These are phyloP conservation scores for Phytophthora kernoviae DNA, from an alignment of 352 stramenopile species.

Conservation along the genomic window DNA sequence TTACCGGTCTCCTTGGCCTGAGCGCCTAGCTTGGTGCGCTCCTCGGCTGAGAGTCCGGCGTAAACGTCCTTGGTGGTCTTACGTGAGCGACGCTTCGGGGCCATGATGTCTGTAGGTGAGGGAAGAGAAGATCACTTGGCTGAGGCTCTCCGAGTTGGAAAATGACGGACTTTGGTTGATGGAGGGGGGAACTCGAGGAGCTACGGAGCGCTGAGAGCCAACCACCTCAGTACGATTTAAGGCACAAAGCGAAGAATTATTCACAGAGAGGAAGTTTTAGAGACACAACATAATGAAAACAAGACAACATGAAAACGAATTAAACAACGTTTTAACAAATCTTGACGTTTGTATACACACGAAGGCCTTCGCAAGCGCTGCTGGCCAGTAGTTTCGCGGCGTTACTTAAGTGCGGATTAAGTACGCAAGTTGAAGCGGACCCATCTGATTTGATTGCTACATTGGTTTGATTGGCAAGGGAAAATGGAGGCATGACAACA, in stretches of 20 bases:
- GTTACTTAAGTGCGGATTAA: constrained; percentile 2
- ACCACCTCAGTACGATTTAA: constrained; percentile 17
- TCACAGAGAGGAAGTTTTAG: too few relatives aligned
- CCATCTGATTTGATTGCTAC: neutral
- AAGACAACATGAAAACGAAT: too few relatives aligned
- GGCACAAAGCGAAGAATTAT: neutral
- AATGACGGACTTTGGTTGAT: constrained; percentile 37
- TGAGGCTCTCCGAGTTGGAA: constrained; percentile 46
- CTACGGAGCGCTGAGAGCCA: constrained; percentile 36
- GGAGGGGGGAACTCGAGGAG: constrained; percentile 10
- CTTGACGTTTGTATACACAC: neutral
- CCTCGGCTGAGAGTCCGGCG: constrained; percentile 59
- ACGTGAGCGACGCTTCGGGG: constrained; percentile 80
- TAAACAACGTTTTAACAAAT: too few relatives aligned
- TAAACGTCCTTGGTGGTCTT: constrained; percentile 87
- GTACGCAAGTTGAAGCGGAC: neutral
- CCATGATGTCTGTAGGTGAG: constrained; percentile 46
- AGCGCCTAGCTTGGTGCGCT: constrained; percentile 74
- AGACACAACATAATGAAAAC: too few relatives aligned
- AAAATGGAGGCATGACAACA: neutral
- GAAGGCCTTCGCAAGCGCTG: constrained; percentile 20
- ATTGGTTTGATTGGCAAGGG: neutral
- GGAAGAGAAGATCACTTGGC: constrained; percentile 31
- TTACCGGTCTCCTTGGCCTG: constrained; percentile 90
- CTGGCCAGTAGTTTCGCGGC: constrained; percentile 40